A percentile compares a stretch with the other conserved stretches of the same genome.
phyloP scores from a whole-genome alignment of 2,329 filamentous ascomycete species.

The Pezicula radicicola region DNA sequence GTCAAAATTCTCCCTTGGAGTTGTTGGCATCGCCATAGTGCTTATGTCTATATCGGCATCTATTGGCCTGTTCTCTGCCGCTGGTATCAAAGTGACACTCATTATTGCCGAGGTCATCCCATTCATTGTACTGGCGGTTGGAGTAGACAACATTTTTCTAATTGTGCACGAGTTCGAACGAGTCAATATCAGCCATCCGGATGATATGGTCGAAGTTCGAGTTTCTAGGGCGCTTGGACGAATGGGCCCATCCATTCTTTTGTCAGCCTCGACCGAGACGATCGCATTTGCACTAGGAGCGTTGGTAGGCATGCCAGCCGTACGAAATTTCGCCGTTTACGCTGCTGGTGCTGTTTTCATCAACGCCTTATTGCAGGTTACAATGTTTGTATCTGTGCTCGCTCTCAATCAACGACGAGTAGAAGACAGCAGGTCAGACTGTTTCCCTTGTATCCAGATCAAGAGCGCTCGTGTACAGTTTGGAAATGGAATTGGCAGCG shows the following conservation, averaged over 20 bases:
- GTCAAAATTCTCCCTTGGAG: conserved; percentile 94
- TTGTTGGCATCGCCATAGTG: conserved; percentile 91
- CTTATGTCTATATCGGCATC: conserved; percentile 96
- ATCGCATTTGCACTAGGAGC: conserved; percentile 89
- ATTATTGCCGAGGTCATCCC: conserved; percentile 99
- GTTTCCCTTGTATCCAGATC: conserved; percentile 84
- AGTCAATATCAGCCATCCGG: conserved; percentile 87
- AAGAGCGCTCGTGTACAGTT: conserved; percentile 69
- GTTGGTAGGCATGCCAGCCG: conserved; percentile 96
- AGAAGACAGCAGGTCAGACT: conserved; percentile 84
- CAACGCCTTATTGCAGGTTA: conserved; percentile 95
- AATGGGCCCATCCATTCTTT: conserved; percentile 94
- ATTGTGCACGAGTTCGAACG: conserved; percentile 98
- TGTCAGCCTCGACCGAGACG: conserved; percentile 93
- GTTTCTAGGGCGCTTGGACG: conserved; percentile 86
- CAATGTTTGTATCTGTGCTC: conserved; percentile 92
- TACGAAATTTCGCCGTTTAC: conserved; percentile 95
- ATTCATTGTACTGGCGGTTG: conserved; percentile 92
- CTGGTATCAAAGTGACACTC: conserved; percentile 88
- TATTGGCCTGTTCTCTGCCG: conserved; percentile 89
- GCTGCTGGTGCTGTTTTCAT: conserved; percentile 95
- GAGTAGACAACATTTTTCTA: conserved; percentile 98
- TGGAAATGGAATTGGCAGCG: conserved; percentile 56
- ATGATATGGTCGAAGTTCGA: conserved; percentile 81
- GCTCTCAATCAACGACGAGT: conserved; percentile 89